Evolutionary conservation across 2,329 filamentous ascomycete genomes (phyloP), one percentile per base, ranked within the genome.

Genomic region (Cordyceps cicadae): DNA sequence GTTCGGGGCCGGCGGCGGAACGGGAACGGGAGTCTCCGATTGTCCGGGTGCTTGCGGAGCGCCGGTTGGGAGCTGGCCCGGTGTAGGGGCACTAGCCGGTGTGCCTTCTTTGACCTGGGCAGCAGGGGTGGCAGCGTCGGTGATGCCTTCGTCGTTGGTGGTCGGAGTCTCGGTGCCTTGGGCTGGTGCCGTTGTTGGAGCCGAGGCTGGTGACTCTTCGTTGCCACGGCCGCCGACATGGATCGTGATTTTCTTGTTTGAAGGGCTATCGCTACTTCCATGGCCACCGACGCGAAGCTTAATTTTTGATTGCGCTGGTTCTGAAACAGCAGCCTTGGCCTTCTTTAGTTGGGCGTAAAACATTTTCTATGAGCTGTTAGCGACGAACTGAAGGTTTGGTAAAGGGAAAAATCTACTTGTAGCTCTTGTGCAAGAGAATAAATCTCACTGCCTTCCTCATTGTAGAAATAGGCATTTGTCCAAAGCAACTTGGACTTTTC

Each of bases 401-500:
- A 3, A 14, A 14, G 4, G 3, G 3, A 12, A 5, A 5, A 9
- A 67, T 67, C 54, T 76, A 90, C 90, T 83, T 95, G 87, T 7
- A 97, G 82, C 62, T 94, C 86, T 54, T 86, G 83, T 0, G 91
- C 90, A 63, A 94, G 78, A 24, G 83, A 79, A 64, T 87, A 90
- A 56, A 96, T 92, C 17, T 91, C 88, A 68, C 92, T 96, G 4
- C 88, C 89, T 69, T 96, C 92, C 72, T 96, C 90, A 66, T 97
- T 97, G 77, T 93, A 97, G 62, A 87, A 87, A 68, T 86, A 88
- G 0, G 92, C 91, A 72, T 97, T 97, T 54, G 81, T 82, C 92
- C 92, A 97, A 49, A 97, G 86, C 57, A 90, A 81, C 67, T 86
- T 89, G 14, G 90, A 81, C 68, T 89, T 89, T 59, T 92, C 86